These are phyloP conservation scores for Pythium dissimile DNA, from an alignment of 352 stramenopile species.

Conservation along the genomic window DNA sequence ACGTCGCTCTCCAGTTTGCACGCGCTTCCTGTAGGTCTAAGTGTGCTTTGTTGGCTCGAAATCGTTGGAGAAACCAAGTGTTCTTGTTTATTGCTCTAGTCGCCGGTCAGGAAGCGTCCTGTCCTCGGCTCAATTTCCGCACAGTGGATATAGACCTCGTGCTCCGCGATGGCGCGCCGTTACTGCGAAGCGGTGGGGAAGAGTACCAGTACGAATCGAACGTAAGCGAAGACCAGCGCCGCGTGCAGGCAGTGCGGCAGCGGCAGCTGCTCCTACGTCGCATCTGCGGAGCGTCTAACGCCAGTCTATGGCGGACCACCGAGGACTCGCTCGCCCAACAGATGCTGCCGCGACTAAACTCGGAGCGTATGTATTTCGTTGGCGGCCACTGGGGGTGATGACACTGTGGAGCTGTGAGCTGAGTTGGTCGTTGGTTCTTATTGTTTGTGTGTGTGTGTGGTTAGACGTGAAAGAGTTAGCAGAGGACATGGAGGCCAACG, in stretches of 20 bases:
- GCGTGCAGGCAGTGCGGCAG: slow-evolving; percentile 50
- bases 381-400: not conserved
- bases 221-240: slow-evolving; percentile 49
- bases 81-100: slow-evolving; percentile 27
- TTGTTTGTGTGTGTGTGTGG: slow-evolving; percentile 28
- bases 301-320: slow-evolving; percentile 50
- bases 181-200: slow-evolving; percentile 75
- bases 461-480: slow-evolving; percentile 68
- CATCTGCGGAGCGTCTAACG: slow-evolving; percentile 38
- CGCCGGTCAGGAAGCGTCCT: slow-evolving; percentile 35
- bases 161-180: slow-evolving; percentile 53
- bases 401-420: not conserved
- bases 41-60: not conserved
- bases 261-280: slow-evolving; percentile 64
- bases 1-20: slow-evolving; percentile 40
- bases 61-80: not conserved
- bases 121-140: slow-evolving; percentile 41
- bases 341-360: slow-evolving; percentile 63
- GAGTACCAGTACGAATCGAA: slow-evolving; percentile 76
- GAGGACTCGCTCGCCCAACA: slow-evolving; percentile 62
- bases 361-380: slow-evolving; percentile 39
- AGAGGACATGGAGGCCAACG: slow-evolving; percentile 57
- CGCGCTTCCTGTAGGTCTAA: slow-evolving; percentile 35
- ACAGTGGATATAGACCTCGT: slow-evolving; percentile 57
- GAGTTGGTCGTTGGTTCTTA: too few relatives aligned